Evolutionary conservation across 108 stramenopile genomes (phyloP), one percentile per base, ranked within the genome.

Genomic region (Nannochloropsis granulata): DNA sequence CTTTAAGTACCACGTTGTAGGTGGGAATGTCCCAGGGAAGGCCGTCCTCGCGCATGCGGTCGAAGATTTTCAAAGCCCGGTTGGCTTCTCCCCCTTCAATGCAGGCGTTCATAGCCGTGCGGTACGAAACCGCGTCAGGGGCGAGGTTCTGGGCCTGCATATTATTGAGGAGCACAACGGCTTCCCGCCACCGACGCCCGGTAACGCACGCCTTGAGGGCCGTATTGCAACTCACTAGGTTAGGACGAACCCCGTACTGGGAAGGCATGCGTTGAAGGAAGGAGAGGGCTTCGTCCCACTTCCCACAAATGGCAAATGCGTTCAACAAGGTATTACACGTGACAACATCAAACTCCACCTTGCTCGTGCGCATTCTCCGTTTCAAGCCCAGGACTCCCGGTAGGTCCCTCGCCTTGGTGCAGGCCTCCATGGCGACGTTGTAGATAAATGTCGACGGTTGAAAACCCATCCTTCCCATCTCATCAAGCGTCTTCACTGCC

Each of bases 1-100:
- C 86, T 25, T 86, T 86, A 79, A 86, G 82, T 3, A 79, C 86
- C 21, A 79, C 82, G 25, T 86, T 86, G 45, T 86, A 86, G 23
- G 86, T 83, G 19, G 83, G 43, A 24, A 45, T 43, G 79, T 86
- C 86, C 13, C 82, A 82, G 44, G 82, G 78, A 21, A 86, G 43
- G 9, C 78, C 78, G 86, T 86, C 86, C 13, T 83, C 82, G 78
- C 82, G 86, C 86, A 86, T 86, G 19, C 79, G 82, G 11, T 78
- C 21, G 79, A 86, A 82, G 3, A 86, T 78, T 21, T 82, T 82
- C 79, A 83, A 79, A 23, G 86, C 86, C 45, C 83, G 82, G 7
- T 13, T 42, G 25, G 86, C 82, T 43, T 82, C 82, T 42, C 83
- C 25, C 43, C 86, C 82, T 19, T 82, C 78, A 26, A 45, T 82